Percentiles rank a stretch among this genome's conserved stretches.
phyloP scores from a whole-genome alignment of 2,329 filamentous ascomycete species.

The Verticillium dahliae region DNA sequence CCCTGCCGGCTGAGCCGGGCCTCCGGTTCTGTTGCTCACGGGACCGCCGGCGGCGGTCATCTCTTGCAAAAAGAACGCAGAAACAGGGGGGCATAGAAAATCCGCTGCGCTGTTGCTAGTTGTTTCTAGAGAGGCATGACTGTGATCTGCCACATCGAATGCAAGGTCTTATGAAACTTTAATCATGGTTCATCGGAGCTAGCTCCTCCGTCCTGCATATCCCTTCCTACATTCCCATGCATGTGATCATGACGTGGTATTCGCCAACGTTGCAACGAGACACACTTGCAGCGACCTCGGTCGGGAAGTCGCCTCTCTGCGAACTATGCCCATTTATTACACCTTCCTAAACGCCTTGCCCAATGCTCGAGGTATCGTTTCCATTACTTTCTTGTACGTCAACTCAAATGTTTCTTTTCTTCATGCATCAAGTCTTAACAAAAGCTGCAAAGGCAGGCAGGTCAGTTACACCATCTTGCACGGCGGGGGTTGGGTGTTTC shows the following conservation, averaged over 20 bases:
- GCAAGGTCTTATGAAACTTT: neutral
- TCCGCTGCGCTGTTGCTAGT: neutral
- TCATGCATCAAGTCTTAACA: conserved; percentile 8
- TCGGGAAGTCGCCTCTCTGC: neutral
- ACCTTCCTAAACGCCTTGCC: neutral
- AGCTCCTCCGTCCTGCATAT: neutral
- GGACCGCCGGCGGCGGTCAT: neutral
- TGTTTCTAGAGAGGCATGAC: neutral
- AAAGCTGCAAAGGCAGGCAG: conserved; percentile 3
- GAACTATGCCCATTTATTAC: neutral
- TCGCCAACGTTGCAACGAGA: neutral
- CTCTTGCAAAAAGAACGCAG: neutral
- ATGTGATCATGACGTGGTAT: neutral
- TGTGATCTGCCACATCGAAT: neutral
- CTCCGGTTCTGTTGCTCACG: neutral
- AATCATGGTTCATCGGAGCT: neutral
- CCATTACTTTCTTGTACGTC: neutral
- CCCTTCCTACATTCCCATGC: neutral
- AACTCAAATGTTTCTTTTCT: neutral
- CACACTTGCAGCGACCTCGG: neutral
- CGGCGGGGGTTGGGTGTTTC: too few relatives aligned
- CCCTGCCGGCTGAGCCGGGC: neutral
- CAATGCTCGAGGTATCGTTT: neutral
- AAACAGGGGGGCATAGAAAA: neutral
- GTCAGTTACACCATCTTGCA: conserved; percentile 3